Evolutionary conservation across 1,284 basidiomycete species (phyloP), one percentile per base, ranked within the genome.

Genomic region (Trichosporon ovoides): DNA sequence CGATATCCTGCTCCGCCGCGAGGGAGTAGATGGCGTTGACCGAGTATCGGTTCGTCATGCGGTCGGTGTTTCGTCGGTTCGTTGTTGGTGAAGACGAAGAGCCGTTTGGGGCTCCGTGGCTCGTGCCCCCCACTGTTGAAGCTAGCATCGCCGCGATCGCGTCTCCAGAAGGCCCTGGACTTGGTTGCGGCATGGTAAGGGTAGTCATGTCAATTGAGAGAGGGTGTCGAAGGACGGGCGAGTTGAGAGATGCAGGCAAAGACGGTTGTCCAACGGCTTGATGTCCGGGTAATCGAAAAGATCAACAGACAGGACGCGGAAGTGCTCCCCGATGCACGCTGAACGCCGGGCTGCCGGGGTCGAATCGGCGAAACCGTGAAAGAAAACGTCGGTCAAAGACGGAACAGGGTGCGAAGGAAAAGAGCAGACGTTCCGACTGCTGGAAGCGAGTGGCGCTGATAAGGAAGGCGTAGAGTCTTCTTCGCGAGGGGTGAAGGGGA

Each of bases 1-100:
- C 96, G 28, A 96, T 89, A 74, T 98, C 95, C 82, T 97, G 92
- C 78, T 98, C 94, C 28, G 94, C 95, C 12, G 94, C 94, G 86
- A 98, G 92, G 69, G 89, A 92, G 77, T 97, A 98, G 68, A 98
- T 83, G 20, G 91, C 91, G 56, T 91, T 97, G 60, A 97, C 93
- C 73, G 88, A 91, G 80, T 96, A 97, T 58, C 94, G 87, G 79
- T 98, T 97, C 61, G 91, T 94, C 78, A 93, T 96, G 75, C 93
- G 82, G 81, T 90, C 91, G n/a, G 74, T 75, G 52, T 74, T 58
- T 22, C 74, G 66, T 37, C 68, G 63, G 53, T 52, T 60, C 5
- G 59, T 18, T 1, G 63, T 60, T 3, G 59, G 24, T 1, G 63
- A 59, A 48, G 43, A 48, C 7, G 43, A n/a, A 28, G 43, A 48